Base-by-base conservation (phyloP, 495 filamentous ascomycete genomes). In the Aspergillus sclerotiicarbonarius region DNA sequence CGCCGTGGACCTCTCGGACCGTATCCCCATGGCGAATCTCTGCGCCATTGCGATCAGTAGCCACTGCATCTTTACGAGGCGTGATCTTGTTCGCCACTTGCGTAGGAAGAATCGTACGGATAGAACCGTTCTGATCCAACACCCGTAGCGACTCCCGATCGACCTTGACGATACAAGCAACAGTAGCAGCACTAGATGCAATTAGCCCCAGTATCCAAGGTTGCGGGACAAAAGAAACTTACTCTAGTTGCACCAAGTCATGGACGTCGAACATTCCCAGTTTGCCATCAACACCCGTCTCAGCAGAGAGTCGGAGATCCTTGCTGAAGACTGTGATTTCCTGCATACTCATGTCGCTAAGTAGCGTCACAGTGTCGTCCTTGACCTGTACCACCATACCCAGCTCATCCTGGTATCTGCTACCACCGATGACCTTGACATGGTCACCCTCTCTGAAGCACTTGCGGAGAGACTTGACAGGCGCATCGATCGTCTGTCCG, bases 291-390 rank as follows among this genome's bases (percentile, higher is more conserved):
- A 87, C 90, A 54, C 90, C 91, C 62, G 92, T 89, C 62, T 99
- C 94, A 46, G 87, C 89, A 41, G 95, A 94, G 69, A 96, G 88
- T 56, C 94, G 83, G 37, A 99, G 78, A 71, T 99, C 95, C 65
- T 96, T 96, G 73, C 92, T 96, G 76, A 99, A 99, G 3, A 99
- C 93, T 0, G 92, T 97, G 57, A 99, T 90, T 70, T 98, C 95
- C 53, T 87, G 85, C 74, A 92, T 91, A 52, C 82, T 92, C 64
- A 92, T 87, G 72, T 99, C 95, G 53, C 87, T 95, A 30, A 98
- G 74, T 53, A 99, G 73, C 1, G 95, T 98, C 46, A 99, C 92
- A 19, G 87, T 84, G 68, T 98, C 95, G 30, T 92, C 88, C 58
- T 84, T 86, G 59, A 96, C 94, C 68, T 90, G 88, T 45, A 96